These are phyloP conservation scores for Mikania micrantha DNA, from an alignment of 129 eudicot genomes.

Conservation along the genomic window DNA sequence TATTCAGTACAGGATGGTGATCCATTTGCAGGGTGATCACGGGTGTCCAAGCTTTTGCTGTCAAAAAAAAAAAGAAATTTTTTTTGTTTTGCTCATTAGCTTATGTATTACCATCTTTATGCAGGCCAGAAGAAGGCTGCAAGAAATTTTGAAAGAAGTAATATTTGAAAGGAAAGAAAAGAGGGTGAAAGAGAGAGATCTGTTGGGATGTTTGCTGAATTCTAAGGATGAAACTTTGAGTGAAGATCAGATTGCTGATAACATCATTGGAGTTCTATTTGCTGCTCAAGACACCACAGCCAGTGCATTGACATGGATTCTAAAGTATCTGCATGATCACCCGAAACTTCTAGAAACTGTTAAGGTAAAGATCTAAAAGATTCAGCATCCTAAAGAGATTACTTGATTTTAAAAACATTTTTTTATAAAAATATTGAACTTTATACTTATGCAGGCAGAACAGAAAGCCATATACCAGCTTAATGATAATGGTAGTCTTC, in stretches of 20 bases:
- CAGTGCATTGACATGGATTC: constrained; percentile 56
- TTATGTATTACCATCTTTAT: background rate
- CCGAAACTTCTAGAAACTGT: constrained; percentile 42
- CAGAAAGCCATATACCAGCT: constrained; percentile 36
- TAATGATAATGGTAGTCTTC: constrained; percentile 30
- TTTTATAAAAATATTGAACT: background rate
- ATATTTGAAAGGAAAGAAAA: constrained; percentile 42
- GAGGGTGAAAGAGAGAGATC: constrained; percentile 28
- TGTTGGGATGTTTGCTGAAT: constrained; percentile 40
- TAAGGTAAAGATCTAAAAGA: constrained; percentile 27
- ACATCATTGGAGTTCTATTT: constrained; percentile 53
- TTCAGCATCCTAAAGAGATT: background rate
- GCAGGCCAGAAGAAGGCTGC: constrained; percentile 46
- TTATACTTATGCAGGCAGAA: constrained; percentile 42
- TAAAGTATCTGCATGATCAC: constrained; percentile 46
- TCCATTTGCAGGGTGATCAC: no score
- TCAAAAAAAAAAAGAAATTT: no score
- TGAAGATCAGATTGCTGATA: constrained; percentile 52
- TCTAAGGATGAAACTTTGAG: constrained; percentile 33
- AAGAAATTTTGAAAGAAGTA: constrained; percentile 30
- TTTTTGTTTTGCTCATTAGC: no score
- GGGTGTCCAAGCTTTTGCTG: no score
- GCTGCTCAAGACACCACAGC: constrained; percentile 69
- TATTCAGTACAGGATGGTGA: no score
- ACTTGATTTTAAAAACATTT: background rate